Evolutionary conservation across 805 yeast species (phyloP).

Genomic region (Kurtzmaniella cleridarum): DNA sequence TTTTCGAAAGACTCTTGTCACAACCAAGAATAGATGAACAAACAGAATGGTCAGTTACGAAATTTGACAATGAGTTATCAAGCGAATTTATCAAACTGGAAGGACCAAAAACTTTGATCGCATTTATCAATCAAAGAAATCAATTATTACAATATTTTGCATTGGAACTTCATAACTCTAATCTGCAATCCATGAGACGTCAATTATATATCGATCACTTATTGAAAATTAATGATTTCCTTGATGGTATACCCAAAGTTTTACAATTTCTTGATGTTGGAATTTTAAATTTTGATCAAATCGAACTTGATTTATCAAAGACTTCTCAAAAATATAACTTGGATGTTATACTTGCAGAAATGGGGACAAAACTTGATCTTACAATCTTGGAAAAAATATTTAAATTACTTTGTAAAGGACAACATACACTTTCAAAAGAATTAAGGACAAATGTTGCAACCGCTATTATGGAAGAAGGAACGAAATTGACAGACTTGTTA

Average conservation of each 20-base stretch:
- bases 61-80: constrained; percentile 37
- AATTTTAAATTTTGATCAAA: constrained; percentile 51
- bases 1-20: constrained; percentile 48
- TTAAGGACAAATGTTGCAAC: constrained; percentile 17
- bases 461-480: constrained; percentile 21
- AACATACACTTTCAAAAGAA: constrained; percentile 11
- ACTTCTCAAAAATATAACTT: constrained; percentile 24
- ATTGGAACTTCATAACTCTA: constrained; percentile 62
- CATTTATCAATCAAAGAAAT: constrained; percentile 59
- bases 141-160: constrained; percentile 60
- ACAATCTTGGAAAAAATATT: constrained; percentile 22
- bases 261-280: constrained; percentile 62
- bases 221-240: constrained; percentile 44
- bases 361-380: constrained; percentile 33
- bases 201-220: constrained; percentile 48
- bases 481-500: constrained; percentile 31
- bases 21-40: constrained; percentile 51
- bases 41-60: constrained; percentile 47
- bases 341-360: constrained; percentile 27
- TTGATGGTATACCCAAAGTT: constrained; percentile 60
- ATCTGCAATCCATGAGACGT: constrained; percentile 41
- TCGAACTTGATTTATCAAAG: constrained; percentile 39
- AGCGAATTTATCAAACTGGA: constrained; percentile 30
- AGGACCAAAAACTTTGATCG: constrained; percentile 49
- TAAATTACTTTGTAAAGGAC: constrained; percentile 11